Conservation (phyloP, 2,329 filamentous ascomycete genomes). For the Orbilia blumenaviensis region DNA sequence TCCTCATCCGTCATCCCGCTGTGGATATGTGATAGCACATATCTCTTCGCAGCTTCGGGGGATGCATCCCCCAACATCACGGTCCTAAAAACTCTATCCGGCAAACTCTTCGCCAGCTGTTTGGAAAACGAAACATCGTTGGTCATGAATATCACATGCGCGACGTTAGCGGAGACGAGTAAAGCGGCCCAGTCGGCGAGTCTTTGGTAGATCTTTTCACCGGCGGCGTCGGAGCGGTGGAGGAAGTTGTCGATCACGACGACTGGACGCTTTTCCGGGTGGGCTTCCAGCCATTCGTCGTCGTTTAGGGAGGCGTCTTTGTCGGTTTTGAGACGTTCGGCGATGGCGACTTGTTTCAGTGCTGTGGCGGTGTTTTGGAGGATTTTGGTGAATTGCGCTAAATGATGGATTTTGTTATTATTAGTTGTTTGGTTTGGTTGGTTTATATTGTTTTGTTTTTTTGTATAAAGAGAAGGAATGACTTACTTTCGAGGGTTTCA, state of each 20-base stretch:
- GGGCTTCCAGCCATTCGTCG: slow-evolving; percentile 67
- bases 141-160: slow-evolving; percentile 93
- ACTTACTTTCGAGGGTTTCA: slow-evolving; percentile 65
- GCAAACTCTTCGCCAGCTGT: slow-evolving; percentile 82
- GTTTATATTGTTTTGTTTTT: not conserved
- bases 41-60: slow-evolving; percentile 84
- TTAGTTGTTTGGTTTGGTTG: too few relatives aligned
- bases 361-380: slow-evolving; percentile 67
- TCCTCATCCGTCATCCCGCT: slow-evolving; percentile 53
- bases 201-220: slow-evolving; percentile 75
- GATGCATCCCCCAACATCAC: slow-evolving; percentile 86
- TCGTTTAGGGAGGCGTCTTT: slow-evolving; percentile 65
- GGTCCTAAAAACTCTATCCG: slow-evolving; percentile 88
- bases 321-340: slow-evolving; percentile 64
- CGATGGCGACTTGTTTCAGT: slow-evolving; percentile 65
- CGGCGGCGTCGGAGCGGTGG: slow-evolving; percentile 62
- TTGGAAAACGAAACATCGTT: slow-evolving; percentile 90
- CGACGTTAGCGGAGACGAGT: slow-evolving; percentile 84
- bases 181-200: slow-evolving; percentile 89
- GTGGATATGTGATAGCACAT: slow-evolving; percentile 83
- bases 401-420: not conserved
- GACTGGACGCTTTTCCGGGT: slow-evolving; percentile 66
- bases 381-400: slow-evolving; percentile 67
- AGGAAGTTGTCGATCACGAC: slow-evolving; percentile 69
- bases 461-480: not conserved